phyloP scores from a whole-genome alignment of 768 basidiomycete species.

The Leccinum variicolor region DNA sequence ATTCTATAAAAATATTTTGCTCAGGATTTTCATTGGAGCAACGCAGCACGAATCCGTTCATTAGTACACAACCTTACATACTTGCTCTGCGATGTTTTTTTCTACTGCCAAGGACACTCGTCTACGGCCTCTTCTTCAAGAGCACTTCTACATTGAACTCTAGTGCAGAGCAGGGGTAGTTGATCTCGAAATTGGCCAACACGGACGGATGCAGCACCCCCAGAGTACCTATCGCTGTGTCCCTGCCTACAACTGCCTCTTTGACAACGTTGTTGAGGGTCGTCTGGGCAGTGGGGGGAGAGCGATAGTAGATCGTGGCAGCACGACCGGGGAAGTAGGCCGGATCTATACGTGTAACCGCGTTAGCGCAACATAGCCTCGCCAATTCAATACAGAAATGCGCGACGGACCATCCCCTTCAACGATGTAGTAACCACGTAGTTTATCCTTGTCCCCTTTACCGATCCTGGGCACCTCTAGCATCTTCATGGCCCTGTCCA shows the following conservation, averaged over 20 bases:
- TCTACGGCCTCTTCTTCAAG: constrained; percentile 51
- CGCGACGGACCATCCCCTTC: constrained; percentile 70
- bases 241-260: constrained; percentile 42
- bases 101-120: background rate
- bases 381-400: background rate
- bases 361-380: constrained; percentile 3
- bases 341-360: constrained; percentile 53
- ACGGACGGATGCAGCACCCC: constrained; percentile 94
- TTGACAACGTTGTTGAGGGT: constrained; percentile 41
- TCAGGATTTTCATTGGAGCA: background rate
- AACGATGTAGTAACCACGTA: constrained; percentile 88
- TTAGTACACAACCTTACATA: constrained; percentile 5
- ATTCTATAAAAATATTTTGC: constrained; percentile 9
- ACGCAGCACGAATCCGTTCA: background rate
- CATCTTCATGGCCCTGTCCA: constrained; percentile 96
- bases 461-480: constrained; percentile 83
- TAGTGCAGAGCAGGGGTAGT: constrained; percentile 89
- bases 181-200: constrained; percentile 89
- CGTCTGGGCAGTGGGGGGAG: constrained; percentile 32
- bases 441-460: constrained; percentile 49
- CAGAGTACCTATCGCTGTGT: constrained; percentile 80
- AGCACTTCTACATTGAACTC: constrained; percentile 97
- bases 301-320: constrained; percentile 86
- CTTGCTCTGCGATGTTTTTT: background rate
- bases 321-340: constrained; percentile 96